Conservation (phyloP, 1,139 yeast genomes). For the Candida sanyaensis region DNA sequence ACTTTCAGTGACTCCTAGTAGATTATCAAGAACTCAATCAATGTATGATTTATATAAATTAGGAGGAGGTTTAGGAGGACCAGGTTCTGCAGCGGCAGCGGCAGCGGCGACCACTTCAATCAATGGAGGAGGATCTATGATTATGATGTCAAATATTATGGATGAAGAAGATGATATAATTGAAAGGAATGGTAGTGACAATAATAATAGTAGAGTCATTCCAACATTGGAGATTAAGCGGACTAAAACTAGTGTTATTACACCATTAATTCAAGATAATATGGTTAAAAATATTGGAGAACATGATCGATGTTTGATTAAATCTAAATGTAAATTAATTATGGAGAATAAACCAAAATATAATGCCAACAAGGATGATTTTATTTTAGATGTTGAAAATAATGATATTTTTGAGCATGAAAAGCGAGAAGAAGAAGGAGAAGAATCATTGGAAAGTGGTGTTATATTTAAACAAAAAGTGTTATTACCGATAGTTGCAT, state of each 20-base stretch:
- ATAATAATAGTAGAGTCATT: neutral
- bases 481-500: conserved; percentile 49
- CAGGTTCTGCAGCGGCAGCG: neutral
- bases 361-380: conserved; percentile 4
- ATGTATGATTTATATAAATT: conserved; percentile 34
- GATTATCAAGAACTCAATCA: conserved; percentile 40
- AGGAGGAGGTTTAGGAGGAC: conserved; percentile 11
- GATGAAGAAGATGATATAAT: conserved; percentile 9
- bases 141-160: conserved; percentile 10
- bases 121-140: neutral
- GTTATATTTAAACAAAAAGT: conserved; percentile 21
- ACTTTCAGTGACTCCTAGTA: conserved; percentile 18
- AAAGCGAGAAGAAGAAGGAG: too few relatives aligned
- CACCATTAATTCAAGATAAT: conserved; percentile 24
- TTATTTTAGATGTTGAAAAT: conserved; percentile 8
- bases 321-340: conserved; percentile 28
- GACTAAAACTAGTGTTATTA: conserved; percentile 26
- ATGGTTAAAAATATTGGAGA: conserved; percentile 21
- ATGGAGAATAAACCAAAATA: conserved; percentile 21
- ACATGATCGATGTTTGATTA: conserved; percentile 26
- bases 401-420: neutral
- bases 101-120: neutral
- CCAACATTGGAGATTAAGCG: conserved; percentile 24
- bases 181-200: neutral
- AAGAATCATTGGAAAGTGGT: neutral